phyloP scores from a whole-genome alignment of 192 early-diverging fungal species.

The Coemansia sp. region DNA sequence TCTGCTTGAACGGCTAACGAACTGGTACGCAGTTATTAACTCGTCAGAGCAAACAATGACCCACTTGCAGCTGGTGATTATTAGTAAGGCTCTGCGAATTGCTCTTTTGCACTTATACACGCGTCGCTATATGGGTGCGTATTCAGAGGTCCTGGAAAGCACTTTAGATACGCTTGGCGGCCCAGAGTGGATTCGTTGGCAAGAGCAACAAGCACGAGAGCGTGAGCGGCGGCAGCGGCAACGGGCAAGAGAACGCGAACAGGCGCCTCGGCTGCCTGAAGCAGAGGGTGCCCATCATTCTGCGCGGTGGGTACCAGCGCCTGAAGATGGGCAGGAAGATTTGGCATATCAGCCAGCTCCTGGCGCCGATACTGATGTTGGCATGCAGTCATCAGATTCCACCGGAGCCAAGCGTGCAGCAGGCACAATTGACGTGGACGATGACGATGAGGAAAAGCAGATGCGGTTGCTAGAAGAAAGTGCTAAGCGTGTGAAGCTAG shows the following conservation, averaged over 20 bases:
- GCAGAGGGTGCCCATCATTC: conserved; percentile 1
- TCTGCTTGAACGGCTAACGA: conserved; percentile 24
- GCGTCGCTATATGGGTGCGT: conserved; percentile 31
- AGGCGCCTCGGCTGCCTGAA: conserved; percentile 11
- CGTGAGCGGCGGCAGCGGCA: conserved; percentile 19
- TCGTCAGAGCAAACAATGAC: conserved; percentile 43
- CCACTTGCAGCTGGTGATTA: conserved; percentile 31
- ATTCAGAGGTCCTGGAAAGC: conserved; percentile 27
- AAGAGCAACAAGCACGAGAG: conserved; percentile 31
- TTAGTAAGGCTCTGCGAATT: conserved; percentile 42
- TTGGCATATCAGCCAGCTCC: conserved; percentile 29
- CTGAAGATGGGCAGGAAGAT: conserved; percentile 15
- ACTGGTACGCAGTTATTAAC: conserved; percentile 45
- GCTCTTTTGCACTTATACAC: conserved; percentile 40
- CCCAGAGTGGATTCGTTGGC: conserved; percentile 40
- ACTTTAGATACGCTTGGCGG: conserved; percentile 44
- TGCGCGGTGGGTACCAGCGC: conserved; percentile 19
- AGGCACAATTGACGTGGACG: conserved; percentile 1
- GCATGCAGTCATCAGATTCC: not conserved
- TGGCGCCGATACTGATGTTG: conserved; percentile 5
- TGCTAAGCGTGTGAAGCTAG: conserved; percentile 46
- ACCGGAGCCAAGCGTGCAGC: conserved; percentile 16
- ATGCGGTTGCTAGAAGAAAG: conserved; percentile 44
- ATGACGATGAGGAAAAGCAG: conserved; percentile 46
- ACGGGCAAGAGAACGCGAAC: conserved; percentile 16